Evolutionary conservation across 1,284 basidiomycete genomes (phyloP), one percentile per base, ranked within the genome.

Genomic region (Cerioporus squamosus): DNA sequence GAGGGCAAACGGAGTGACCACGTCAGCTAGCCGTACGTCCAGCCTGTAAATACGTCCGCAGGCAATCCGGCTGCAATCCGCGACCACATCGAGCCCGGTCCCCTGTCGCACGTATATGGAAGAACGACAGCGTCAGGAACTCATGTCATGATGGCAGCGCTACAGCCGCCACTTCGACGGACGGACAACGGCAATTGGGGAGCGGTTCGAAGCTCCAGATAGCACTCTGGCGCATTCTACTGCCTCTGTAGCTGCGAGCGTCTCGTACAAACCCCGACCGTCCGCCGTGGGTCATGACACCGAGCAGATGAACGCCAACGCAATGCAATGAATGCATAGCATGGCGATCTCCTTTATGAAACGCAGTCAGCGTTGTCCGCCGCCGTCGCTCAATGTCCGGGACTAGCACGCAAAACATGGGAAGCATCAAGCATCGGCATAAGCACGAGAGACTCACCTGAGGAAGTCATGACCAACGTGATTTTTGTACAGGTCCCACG

Each of bases 191-290:
- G 55, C 26, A 31, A 23, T 51, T 55, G 47, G 50, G 44, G 44
- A 47, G 59, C 52, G n/a, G 29, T 54, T 59, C 54, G 62, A 64
- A 64, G 62, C 54, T 20, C 51, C 57, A 64, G 57, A 52, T 57
- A 51, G 52, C 54, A 23, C 15, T 14, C 22, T 14, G 33, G 22
- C 33, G 47, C 36, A 44, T 46, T 50, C 53, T 61, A 61, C 33
- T 46, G 44, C 62, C 59, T 56, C 62, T 58, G 57, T 64, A 61
- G 57, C 62, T 61, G 57, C 62, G 62, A 59, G 62, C 59, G 53
- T 36, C 48, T 57, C 62, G 57, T 57, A 26, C 48, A 61, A 61
- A 31, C 53, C 38, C 62, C 62, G 44, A n/a, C 20, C 33, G 22
- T 18, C n/a, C 33, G 47, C 47, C 47, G 47, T 14, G 20, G 33